Base-by-base conservation (phyloP, 2,329 filamentous ascomycete genomes). In the Phaeosphaeriaceae sp. region DNA sequence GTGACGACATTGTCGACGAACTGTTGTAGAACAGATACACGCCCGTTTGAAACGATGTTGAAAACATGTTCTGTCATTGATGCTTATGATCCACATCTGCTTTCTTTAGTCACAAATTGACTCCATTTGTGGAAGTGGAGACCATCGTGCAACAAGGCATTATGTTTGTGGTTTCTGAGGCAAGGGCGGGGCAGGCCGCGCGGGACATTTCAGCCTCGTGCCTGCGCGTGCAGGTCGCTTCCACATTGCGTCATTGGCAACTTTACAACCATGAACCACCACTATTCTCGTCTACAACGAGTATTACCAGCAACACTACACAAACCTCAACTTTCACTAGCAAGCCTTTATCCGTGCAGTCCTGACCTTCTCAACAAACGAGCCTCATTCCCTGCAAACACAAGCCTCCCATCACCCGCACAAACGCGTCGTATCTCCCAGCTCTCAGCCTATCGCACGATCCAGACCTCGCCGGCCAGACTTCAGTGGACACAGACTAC, bases 191-290 rank as follows among this genome's bases (percentile, higher is more conserved):
- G 31, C 31, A 36, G 13, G 31, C n/a, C n/a, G 7, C 9, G 31
- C 9, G 6, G 19, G 36, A 17, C 13, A 22, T 24, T 17, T 17
- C 48, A 40, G 48, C 36, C 22, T 25, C 49, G 24, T 31, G 27
- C 49, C 44, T 48, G 51, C 58, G 56, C 53, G 47, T 68, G 61
- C 57, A 60, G 51, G 24, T 57, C 57, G 46, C 31, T 36, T 36
- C 31, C 56, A 19, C 24, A 56, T 66, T 71, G 69, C 69, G 69
- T 71, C 69, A 71, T 71, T 56, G 63, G 59, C 56, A 41, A 51
- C 36, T 60, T 56, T 11, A 40, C 58, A 58, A 65, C 56, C 57
- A 71, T 71, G 69, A 42, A 42, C 48, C 61, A 51, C 49, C 54
- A 60, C 24, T 45, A 47, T 9, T 11, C 22, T 21, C 44, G 17